A percentile compares a stretch with the other conserved stretches of the same genome.
These are phyloP conservation scores for Bruguiera gymnorhiza DNA, from an alignment of 345 rosid species.

Conservation along the genomic window DNA sequence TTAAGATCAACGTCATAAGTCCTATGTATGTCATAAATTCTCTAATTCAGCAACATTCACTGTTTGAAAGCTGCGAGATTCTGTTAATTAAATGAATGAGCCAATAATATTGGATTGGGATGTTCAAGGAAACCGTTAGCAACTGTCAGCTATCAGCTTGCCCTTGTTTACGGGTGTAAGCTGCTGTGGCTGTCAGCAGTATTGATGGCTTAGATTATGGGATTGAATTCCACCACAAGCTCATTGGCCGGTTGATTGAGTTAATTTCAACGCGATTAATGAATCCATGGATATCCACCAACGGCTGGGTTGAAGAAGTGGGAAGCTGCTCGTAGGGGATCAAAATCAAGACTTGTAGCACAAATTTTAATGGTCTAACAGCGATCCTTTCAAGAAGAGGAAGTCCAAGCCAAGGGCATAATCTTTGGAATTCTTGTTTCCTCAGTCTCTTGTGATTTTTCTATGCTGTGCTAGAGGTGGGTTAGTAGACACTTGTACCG, in stretches of 20 bases:
- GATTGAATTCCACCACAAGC: neutral
- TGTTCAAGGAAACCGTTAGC: too few relatives aligned
- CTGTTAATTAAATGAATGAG: too few relatives aligned
- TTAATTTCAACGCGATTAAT: neutral
- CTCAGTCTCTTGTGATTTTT: neutral
- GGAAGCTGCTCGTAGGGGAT: neutral
- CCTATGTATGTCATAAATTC: too few relatives aligned
- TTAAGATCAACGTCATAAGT: too few relatives aligned
- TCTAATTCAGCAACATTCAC: too few relatives aligned
- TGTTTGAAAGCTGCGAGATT: too few relatives aligned
- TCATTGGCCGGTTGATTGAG: neutral
- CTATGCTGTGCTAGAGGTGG: neutral
- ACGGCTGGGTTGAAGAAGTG: neutral
- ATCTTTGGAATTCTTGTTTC: conserved; percentile 1
- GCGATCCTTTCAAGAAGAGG: neutral
- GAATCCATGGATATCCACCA: neutral
- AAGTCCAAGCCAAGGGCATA: conserved; percentile 10
- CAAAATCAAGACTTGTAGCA: conserved; percentile 14
- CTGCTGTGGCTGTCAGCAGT: too few relatives aligned
- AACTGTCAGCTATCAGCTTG: too few relatives aligned
- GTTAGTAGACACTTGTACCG: neutral
- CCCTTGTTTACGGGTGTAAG: too few relatives aligned
- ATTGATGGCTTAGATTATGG: too few relatives aligned
- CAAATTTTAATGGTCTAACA: conserved; percentile 10
- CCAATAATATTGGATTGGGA: too few relatives aligned